Evolutionary conservation across 192 early-diverging fungal species (phyloP), one percentile per base, ranked within the genome.

Genomic region (Backusella sp.): DNA sequence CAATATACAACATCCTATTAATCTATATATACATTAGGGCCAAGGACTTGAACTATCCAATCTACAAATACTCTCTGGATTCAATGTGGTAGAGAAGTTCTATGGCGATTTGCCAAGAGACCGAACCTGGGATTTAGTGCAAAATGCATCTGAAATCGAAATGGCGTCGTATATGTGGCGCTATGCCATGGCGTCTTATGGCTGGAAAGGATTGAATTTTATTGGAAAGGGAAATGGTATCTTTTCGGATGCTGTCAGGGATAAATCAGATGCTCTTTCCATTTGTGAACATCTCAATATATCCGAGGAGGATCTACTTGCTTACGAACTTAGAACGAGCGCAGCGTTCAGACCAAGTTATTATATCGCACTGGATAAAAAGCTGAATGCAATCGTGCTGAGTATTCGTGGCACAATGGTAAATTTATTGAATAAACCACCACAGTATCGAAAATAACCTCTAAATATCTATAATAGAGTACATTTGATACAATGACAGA

Each of bases 401-500:
- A 86, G 85, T 6, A 91, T 94, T 32, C 87, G 93, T 36, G 93
- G 93, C 5, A 92, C 91, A 1, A 92, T 92, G 92, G 86, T 86
- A 83, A 74, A 15, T 34, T n/a, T 46, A 56, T 68, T 65, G 26
- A 35, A 65, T 19, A n/a, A 70, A 46, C 6, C 1, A 23, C 39
- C 36, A 68, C 21, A 26, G 4, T 71, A 12, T 14, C 6, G 14
- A 74, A n/a, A 52, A 69, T 4, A 53, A 53, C n/a, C 17, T 17
- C 2, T n/a, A 0, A 2, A 53, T 42, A 17, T 28, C 2, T 37
- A 69, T 23, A 41, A 41, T 65, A 90, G 88, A 93, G 91, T 52
- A 87, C 87, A 1, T 89, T 92, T 75, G 93, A 95, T 73, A 90
- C 92, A 0, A 79, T 95, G 59, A 92, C 93, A 1, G 93, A 95